Conservation (phyloP, 345 rosid species). For the Eucalyptus paniculata region DNA sequence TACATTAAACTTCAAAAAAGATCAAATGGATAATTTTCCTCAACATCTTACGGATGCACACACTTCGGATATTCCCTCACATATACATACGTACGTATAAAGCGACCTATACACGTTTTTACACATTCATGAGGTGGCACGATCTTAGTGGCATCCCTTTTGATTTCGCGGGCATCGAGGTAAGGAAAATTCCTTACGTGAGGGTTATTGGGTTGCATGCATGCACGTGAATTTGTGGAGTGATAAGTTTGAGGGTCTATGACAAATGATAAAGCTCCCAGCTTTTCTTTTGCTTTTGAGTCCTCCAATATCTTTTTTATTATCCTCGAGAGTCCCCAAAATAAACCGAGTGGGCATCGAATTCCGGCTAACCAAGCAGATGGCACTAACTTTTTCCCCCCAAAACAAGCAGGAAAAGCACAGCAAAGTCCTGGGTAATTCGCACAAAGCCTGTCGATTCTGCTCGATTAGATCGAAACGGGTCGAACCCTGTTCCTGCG, state of each 20-base stretch:
- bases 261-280: not conserved
- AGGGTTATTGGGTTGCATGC: not conserved
- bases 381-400: not conserved
- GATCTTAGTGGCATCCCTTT: not conserved
- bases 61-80: not conserved
- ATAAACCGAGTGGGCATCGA: not conserved
- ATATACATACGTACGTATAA: not conserved
- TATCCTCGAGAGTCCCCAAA: not conserved
- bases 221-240: not conserved
- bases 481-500: not conserved
- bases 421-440: not conserved
- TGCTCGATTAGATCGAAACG: not conserved
- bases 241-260: not conserved
- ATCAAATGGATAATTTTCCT: not conserved
- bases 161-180: not conserved
- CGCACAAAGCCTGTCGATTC: not conserved
- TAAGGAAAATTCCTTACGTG: not conserved
- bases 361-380: not conserved
- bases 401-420: not conserved
- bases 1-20: not conserved
- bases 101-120: not conserved
- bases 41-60: not conserved
- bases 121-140: not conserved
- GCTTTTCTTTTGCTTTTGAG: not conserved
- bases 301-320: not conserved